These are phyloP conservation scores for Cryptococcus deneoformans DNA, from an alignment of 1,284 basidiomycete species.

Conservation along the genomic window DNA sequence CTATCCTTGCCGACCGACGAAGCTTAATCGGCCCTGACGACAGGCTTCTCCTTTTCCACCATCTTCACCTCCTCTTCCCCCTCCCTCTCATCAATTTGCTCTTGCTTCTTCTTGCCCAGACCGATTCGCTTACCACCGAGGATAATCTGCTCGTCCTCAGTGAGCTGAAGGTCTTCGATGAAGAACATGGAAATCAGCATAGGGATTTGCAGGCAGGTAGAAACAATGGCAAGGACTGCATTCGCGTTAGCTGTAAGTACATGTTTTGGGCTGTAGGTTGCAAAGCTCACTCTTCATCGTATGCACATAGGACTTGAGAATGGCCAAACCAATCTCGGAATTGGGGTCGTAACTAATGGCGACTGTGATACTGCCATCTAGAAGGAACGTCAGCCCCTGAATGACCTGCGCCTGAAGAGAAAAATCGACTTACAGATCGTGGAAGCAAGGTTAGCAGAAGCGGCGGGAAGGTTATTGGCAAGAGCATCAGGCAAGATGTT, in stretches of 20 bases:
- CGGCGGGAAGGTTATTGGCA: conserved; percentile 8
- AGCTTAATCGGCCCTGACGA: too few species aligned
- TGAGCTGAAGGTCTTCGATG: conserved; percentile 11
- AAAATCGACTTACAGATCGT: conserved; percentile 9
- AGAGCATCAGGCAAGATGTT: conserved; percentile 12
- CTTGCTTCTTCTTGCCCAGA: conserved; percentile 3
- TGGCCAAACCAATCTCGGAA: neutral
- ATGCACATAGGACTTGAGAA: conserved; percentile 12
- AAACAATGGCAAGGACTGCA: conserved; percentile 15
- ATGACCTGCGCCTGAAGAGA: neutral
- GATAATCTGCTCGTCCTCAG: conserved; percentile 14
- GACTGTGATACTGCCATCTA: too few species aligned
- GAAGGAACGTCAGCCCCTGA: neutral
- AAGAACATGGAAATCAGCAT: conserved; percentile 19
- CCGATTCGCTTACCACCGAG: conserved; percentile 12
- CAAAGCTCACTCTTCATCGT: conserved; percentile 13
- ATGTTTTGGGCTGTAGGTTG: neutral
- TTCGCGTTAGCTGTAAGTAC: neutral
- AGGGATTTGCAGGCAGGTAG: conserved; percentile 17
- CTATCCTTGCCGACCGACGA: too few species aligned
- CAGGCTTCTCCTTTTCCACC: too few species aligned
- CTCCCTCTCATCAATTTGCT: neutral
- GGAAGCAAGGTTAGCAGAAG: conserved; percentile 3
- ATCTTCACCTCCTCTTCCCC: neutral
- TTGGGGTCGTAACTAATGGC: too few species aligned